Percentiles rank a stretch among this genome's conserved stretches.
Evolutionary conservation across 495 filamentous ascomycete genomes (phyloP).

Genomic region (Glutinoglossum americanum): DNA sequence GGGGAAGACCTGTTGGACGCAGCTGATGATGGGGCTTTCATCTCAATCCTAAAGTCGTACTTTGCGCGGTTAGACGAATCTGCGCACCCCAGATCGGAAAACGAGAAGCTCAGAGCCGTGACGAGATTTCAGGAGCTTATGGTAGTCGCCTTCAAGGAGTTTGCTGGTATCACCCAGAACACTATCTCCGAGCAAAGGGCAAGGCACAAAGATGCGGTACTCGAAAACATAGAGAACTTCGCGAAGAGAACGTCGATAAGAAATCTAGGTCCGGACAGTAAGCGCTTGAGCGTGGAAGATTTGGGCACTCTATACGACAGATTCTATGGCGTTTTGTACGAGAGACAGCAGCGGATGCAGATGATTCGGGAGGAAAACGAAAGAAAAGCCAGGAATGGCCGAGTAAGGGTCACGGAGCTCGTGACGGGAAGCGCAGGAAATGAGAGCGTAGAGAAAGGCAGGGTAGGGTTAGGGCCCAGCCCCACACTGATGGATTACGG

Average conservation of each 20-base stretch:
- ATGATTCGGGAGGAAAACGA: constrained; percentile 56
- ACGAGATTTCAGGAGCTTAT: constrained; percentile 94
- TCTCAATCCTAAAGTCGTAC: constrained; percentile 85
- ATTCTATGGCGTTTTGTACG: constrained; percentile 79
- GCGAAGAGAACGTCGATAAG: constrained; percentile 90
- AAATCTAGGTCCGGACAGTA: constrained; percentile 89
- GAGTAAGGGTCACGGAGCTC: constrained; percentile 29
- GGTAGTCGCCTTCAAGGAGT: constrained; percentile 97
- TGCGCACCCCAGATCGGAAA: constrained; percentile 84
- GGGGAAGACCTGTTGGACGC: constrained; percentile 95
- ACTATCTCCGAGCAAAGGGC: constrained; percentile 74
- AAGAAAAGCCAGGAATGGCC: constrained; percentile 34
- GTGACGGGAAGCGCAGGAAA: constrained; percentile 19
- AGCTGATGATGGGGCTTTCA: constrained; percentile 87
- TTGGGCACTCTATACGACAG: constrained; percentile 77
- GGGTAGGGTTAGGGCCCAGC: constrained; percentile 77
- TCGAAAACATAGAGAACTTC: constrained; percentile 90
- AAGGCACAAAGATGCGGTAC: constrained; percentile 78
- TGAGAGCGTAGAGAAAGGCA: constrained; percentile 40
- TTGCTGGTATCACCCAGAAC: constrained; percentile 79
- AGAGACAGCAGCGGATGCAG: constrained; percentile 62
- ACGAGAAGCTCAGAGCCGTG: constrained; percentile 76
- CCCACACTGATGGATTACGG: constrained; percentile 87
- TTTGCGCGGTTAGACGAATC: constrained; percentile 86
- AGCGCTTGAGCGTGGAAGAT: constrained; percentile 65